Conservation (phyloP, 2,329 filamentous ascomycete genomes). For the Botrytis porri region DNA sequence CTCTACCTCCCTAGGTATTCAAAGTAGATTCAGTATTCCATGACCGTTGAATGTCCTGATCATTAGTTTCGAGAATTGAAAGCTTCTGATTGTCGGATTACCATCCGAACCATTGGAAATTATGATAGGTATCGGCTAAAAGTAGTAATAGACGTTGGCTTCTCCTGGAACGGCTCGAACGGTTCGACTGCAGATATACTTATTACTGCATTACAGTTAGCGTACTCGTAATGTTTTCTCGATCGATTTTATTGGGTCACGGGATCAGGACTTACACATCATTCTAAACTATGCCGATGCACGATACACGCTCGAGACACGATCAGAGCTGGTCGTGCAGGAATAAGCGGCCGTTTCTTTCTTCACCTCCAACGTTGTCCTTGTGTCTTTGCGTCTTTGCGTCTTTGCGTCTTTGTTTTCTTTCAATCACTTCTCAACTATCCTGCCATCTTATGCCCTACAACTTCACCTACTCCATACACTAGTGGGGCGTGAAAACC, state of each 20-base stretch:
- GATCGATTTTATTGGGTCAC: not conserved
- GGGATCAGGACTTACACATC: not conserved
- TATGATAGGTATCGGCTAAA: not conserved
- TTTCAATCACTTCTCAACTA: not conserved
- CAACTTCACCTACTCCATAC: not conserved
- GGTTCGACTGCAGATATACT: not conserved
- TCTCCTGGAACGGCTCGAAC: constrained; percentile 3
- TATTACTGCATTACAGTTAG: not conserved
- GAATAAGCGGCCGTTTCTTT: constrained; percentile 1
- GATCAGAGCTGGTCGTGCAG: constrained; percentile 7
- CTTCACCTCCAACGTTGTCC: not conserved
- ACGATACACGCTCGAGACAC: not conserved
- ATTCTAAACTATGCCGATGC: not conserved
- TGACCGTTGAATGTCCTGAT: not conserved
- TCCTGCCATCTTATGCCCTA: not conserved
- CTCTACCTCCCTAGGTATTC: not conserved
- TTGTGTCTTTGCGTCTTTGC: not conserved
- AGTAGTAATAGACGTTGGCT: not conserved
- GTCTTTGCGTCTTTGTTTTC: not conserved
- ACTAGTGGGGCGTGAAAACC: constrained; percentile 17
- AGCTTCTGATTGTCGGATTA: not conserved
- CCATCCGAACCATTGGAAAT: not conserved
- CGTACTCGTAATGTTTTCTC: not conserved
- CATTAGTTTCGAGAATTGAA: not conserved
- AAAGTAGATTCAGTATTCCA: not conserved